phyloP scores from a whole-genome alignment of 257 asterid species.

The Datura wrightii region DNA sequence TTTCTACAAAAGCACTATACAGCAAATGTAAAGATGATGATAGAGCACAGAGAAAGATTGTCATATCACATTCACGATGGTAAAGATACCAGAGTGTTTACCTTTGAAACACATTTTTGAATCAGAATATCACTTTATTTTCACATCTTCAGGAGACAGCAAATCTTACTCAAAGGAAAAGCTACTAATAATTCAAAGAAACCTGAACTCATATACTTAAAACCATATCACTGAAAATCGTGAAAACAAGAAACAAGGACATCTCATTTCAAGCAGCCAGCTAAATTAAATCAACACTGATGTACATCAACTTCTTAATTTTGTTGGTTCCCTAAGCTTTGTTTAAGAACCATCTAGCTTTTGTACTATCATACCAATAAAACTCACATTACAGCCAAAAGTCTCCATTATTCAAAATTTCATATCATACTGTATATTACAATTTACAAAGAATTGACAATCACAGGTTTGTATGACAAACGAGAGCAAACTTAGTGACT shows the following conservation, averaged over 20 bases:
- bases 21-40: neutral
- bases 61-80: neutral
- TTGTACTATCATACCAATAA: neutral
- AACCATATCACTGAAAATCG: neutral
- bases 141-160: neutral
- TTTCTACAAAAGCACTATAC: neutral
- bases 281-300: neutral
- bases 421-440: neutral
- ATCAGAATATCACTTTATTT: neutral
- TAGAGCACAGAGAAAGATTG: neutral
- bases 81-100: neutral
- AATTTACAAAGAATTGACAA: neutral
- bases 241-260: neutral
- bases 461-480: neutral
- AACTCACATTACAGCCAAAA: neutral
- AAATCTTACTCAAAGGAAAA: neutral
- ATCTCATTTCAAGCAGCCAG: neutral
- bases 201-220: neutral
- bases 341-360: neutral
- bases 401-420: neutral
- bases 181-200: neutral
- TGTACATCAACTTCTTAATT: neutral
- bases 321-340: neutral
- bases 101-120: neutral
- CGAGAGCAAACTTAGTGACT: neutral